Base-by-base conservation (phyloP, 148 eudicot genomes). In the Camellia japonica region DNA sequence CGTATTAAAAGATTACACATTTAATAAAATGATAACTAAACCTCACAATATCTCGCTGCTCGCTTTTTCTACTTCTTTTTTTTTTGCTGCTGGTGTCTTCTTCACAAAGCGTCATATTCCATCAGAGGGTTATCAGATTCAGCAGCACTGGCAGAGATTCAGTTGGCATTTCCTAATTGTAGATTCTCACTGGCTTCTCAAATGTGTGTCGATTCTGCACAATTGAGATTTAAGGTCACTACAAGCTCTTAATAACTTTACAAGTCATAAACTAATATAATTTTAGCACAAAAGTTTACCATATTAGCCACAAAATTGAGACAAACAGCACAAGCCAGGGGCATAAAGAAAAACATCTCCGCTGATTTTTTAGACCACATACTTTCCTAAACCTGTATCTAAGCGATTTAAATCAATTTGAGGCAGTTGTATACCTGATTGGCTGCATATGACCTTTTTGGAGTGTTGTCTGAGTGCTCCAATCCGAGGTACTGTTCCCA, bases 401-500 rank as follows among this genome's bases (percentile, higher is more conserved):
- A 8, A 55, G 44, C 20, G 2, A 10, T 30, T 41, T n/a, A 71
- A 70, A 42, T 23, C 52, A 58, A 3, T 51, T 62, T 5, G 42
- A 18, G 60, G 20, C 58, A 52, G 4, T 11, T 18, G n/a, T 64
- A 71, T 82, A 94, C 99, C 99, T 96, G 99, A 89, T 87, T 92
- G 75, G 97, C 89, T 3, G 91, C 73, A 76, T 91, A 90, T 60
- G 97, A 84, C 83, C 99, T 91, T 83, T 90, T 92, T 42, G 97
- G 99, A 76, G 92, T 79, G 73, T 88, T 91, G 69, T 96, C 97
- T 64, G 90, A 80, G 82, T 96, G 99, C 78, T 96, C 99, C 85
- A 96, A 83, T 11, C 99, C 99, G 49, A 96, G 87, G 86, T 94
- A 94, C 80, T 96, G 99, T 87, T 94, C 98, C 99, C 99, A 96